Percentiles rank a stretch among this genome's conserved stretches.
Conservation (phyloP, 768 basidiomycete species). For the Kondoa malvinella region DNA sequence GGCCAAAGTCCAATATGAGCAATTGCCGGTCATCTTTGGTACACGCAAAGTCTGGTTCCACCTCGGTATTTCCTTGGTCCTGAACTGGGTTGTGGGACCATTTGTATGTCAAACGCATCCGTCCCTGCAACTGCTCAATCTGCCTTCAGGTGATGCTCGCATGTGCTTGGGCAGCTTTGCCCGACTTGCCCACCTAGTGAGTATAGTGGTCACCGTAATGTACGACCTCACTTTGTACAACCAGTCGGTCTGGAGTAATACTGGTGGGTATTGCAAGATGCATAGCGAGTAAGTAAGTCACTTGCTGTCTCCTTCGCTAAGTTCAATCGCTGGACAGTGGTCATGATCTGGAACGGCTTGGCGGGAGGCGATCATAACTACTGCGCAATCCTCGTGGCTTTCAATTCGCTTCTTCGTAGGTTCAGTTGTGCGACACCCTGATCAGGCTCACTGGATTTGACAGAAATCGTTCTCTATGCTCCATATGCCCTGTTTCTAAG, state of each 20-base stretch:
- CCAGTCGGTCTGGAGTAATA: slow-evolving; percentile 46
- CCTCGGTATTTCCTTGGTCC: slow-evolving; percentile 43
- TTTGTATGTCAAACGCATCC: too few species aligned
- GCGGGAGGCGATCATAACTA: slow-evolving; percentile 53
- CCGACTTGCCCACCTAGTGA: slow-evolving; percentile 42
- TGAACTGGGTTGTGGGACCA: slow-evolving; percentile 33
- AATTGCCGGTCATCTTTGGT: slow-evolving; percentile 43
- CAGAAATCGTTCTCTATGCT: slow-evolving; percentile 52
- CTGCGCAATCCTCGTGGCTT: slow-evolving; percentile 56
- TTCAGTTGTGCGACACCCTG: not conserved
- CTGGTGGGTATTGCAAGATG: slow-evolving; percentile 61
- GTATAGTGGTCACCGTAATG: too few species aligned
- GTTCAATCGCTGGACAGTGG: too few species aligned
- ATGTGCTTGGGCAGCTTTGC: slow-evolving; percentile 66
- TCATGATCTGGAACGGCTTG: slow-evolving; percentile 67
- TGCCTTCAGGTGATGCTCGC: slow-evolving; percentile 73
- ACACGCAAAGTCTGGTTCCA: slow-evolving; percentile 48
- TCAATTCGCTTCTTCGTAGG: slow-evolving; percentile 52
- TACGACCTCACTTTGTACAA: too few species aligned
- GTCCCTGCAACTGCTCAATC: too few species aligned
- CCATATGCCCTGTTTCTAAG: slow-evolving; percentile 56
- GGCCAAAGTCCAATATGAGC: slow-evolving; percentile 52
- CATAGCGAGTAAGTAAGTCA: slow-evolving; percentile 40
- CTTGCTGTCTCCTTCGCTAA: too few species aligned
- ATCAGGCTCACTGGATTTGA: not conserved